phyloP scores from a whole-genome alignment of 2,329 filamentous ascomycete genomes.

The Colletotrichum horii region DNA sequence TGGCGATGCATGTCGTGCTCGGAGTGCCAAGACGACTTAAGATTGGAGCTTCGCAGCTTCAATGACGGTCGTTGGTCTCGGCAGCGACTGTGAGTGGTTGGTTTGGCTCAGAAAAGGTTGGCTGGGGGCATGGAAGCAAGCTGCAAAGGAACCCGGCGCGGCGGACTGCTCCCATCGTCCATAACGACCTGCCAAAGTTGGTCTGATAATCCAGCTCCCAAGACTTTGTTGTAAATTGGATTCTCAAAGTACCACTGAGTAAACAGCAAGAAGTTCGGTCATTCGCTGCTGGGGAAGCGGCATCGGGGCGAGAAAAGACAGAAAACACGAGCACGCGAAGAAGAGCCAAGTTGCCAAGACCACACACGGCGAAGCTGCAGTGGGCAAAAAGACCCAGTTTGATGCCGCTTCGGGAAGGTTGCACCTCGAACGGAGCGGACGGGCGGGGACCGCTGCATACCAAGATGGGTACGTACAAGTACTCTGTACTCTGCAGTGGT shows the following conservation, averaged over 20 bases:
- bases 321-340: background rate
- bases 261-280: background rate
- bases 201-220: background rate
- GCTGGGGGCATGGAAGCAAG: background rate
- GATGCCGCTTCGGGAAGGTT: slow-evolving; percentile 19
- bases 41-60: slow-evolving; percentile 2
- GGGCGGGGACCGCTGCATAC: background rate
- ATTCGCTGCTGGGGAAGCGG: background rate
- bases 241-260: background rate
- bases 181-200: slow-evolving; percentile 14
- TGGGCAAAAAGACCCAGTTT: background rate
- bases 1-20: background rate
- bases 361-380: background rate
- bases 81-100: slow-evolving; percentile 3
- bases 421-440: background rate
- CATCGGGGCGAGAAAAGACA: background rate
- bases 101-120: background rate
- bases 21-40: background rate
- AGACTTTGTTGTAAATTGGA: background rate
- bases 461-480: background rate
- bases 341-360: slow-evolving; percentile 5
- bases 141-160: background rate
- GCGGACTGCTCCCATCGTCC: background rate
- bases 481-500: background rate
- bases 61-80: background rate